phyloP scores from a whole-genome alignment of 176 grass and related monocot species.

The Aechmea fasciata region DNA sequence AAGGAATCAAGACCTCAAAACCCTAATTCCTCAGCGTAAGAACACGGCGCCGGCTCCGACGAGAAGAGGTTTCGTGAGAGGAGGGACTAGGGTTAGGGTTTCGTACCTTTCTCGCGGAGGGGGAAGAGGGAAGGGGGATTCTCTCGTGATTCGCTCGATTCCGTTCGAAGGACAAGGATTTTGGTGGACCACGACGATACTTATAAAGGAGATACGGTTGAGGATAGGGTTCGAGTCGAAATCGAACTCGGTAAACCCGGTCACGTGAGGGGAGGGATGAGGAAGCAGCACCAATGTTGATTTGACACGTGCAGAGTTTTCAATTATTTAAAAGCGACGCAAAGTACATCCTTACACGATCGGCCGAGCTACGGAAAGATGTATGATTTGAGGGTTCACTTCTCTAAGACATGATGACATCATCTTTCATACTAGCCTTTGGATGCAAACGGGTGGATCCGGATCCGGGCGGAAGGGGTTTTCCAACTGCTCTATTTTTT shows the following conservation, averaged over 20 bases:
- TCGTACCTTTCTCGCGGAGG: background rate
- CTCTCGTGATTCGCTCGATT: background rate
- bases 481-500: too few relatives aligned
- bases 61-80: background rate
- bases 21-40: background rate
- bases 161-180: background rate
- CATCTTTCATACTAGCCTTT: background rate
- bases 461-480: too few relatives aligned
- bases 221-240: slow-evolving; percentile 11
- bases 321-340: background rate
- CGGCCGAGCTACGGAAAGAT: background rate
- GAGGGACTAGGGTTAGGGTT: background rate
- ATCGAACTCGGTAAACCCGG: background rate
- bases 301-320: slow-evolving; percentile 1
- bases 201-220: background rate
- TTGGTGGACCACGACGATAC: too few relatives aligned
- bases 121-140: background rate
- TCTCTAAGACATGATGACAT: background rate
- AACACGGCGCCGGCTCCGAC: background rate
- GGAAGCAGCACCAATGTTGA: background rate
- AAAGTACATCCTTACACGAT: background rate
- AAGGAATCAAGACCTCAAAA: background rate
- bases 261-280: background rate
- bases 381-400: background rate
- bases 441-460: too few relatives aligned